Percentiles rank a stretch among this genome's conserved stretches.
Evolutionary conservation across 2,329 filamentous ascomycete species (phyloP).

Genomic region (Cytospora mali): DNA sequence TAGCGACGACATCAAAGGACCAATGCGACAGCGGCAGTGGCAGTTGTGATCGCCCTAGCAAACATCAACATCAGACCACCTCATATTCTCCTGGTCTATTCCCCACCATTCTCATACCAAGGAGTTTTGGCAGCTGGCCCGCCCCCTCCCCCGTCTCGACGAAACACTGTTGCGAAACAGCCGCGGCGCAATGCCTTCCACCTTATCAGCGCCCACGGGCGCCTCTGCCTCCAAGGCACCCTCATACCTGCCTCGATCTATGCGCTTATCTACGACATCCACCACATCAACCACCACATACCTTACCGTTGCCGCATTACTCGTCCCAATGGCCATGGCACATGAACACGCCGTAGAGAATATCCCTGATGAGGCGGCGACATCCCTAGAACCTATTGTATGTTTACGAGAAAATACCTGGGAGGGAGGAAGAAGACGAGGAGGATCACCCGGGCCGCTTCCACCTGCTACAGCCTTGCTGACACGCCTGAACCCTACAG

Average conservation of each 20-base stretch:
- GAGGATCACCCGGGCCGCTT: neutral
- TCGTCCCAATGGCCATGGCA: conserved; percentile 33
- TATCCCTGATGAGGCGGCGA: conserved; percentile 68
- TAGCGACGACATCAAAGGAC: no score
- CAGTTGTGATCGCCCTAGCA: neutral
- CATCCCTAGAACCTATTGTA: conserved; percentile 76
- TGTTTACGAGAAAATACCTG: conserved; percentile 36
- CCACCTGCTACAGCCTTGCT: neutral
- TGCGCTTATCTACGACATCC: neutral
- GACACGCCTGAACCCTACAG: conserved; percentile 39
- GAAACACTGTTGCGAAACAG: neutral
- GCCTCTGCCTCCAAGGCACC: neutral
- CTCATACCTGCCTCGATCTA: neutral
- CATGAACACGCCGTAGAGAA: conserved; percentile 56
- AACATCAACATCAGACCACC: neutral
- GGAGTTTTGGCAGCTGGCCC: neutral
- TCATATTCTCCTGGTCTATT: neutral
- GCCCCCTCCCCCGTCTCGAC: neutral
- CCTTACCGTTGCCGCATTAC: conserved; percentile 18
- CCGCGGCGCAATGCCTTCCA: neutral
- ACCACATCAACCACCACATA: conserved; percentile 16
- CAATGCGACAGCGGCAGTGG: neutral
- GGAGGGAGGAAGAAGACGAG: neutral
- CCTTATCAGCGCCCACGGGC: neutral
- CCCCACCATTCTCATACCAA: neutral